A percentile compares a stretch with the other conserved stretches of the same genome.
These are phyloP conservation scores for Ambrosiella cleistominuta DNA, from an alignment of 2,329 filamentous ascomycete species.

Conservation along the genomic window DNA sequence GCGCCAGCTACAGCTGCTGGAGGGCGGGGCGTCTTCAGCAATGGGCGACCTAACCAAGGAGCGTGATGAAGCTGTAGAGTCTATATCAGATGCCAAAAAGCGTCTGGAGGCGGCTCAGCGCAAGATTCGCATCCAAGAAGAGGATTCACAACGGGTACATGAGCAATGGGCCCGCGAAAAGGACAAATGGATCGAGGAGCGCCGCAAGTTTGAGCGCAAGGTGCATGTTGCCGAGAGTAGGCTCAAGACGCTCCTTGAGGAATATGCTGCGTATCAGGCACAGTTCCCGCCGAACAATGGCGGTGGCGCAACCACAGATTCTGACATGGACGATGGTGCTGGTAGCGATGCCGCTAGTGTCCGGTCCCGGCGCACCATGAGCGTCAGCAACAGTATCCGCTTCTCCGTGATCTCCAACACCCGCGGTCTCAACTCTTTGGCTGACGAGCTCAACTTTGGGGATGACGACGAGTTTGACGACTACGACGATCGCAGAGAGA, in stretches of 20 bases:
- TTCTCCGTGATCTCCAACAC: slow-evolving; percentile 50
- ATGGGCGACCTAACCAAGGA: slow-evolving; percentile 70
- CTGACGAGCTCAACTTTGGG: slow-evolving; percentile 79
- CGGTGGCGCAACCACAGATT: slow-evolving; percentile 26
- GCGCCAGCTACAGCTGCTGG: slow-evolving; percentile 68
- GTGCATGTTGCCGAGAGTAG: slow-evolving; percentile 81
- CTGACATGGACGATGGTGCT: slow-evolving; percentile 43
- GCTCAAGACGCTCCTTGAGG: slow-evolving; percentile 67
- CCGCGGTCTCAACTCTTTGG: slow-evolving; percentile 53
- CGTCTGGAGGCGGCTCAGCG: slow-evolving; percentile 65
- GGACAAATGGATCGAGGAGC: slow-evolving; percentile 69
- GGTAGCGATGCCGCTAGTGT: slow-evolving; percentile 60
- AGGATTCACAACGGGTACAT: slow-evolving; percentile 63
- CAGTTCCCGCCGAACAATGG: slow-evolving; percentile 25
- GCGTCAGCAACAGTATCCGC: slow-evolving; percentile 53
- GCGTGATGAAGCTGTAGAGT: slow-evolving; percentile 65
- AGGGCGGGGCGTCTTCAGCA: slow-evolving; percentile 74
- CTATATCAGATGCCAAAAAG: slow-evolving; percentile 51
- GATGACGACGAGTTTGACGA: slow-evolving; percentile 54
- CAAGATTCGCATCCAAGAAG: slow-evolving; percentile 60
- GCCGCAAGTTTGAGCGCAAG: slow-evolving; percentile 63
- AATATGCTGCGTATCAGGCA: slow-evolving; percentile 56
- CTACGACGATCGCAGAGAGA: slow-evolving; percentile 46
- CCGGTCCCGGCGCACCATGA: slow-evolving; percentile 39
- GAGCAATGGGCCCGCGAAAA: slow-evolving; percentile 71